Evolutionary conservation across 2,329 filamentous ascomycete genomes (phyloP), one percentile per base, ranked within the genome.

Genomic region (Ophiostoma sp.): DNA sequence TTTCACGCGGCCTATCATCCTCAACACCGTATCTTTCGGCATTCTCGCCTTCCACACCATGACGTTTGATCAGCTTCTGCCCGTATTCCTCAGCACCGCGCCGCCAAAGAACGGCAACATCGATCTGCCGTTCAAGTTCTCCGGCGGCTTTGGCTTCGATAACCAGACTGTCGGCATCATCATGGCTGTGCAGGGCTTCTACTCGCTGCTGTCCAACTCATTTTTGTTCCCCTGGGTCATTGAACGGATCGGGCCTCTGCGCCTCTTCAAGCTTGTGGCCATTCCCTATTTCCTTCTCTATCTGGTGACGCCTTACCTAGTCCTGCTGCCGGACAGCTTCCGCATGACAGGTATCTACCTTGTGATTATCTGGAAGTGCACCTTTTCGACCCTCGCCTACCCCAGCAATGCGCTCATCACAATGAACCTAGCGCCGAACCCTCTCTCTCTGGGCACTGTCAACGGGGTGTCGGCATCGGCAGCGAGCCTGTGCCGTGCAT

Each of bases 11-110:
- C 91, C 94, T 65, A 91, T 98, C 68, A 82, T 96, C 70, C 82
- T 96, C 75, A 94, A 93, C 75, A 96, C 97, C 72, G 80, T 94
- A 69, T 92, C 91, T 66, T 97, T 96, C 76, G 94, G 93, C 62
- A 92, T 98, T 74, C 82, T 98, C 70, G 94, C 94, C 72, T 97
- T 96, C 80, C 94, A 98, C 80, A 97, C 94, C 12, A 97, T 99
- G 79, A 96, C 93, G 0, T 95, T 96, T 74, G 95, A 99, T 78
- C 91, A 97, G 75, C 85, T 98, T 65, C 88, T 98, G 73, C 94
- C 95, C 0, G 91, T 97, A 1, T 92, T 99, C 73, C 86, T 99
- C 75, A 94, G 91, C 77, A 91, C 91, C 62, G 79, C 79, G 16
- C 77, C 80, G 9, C 83, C 82, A 1, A 77, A 78, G 16, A 73